Percentiles rank a stretch among this genome's conserved stretches.
Evolutionary conservation across 1,139 yeast genomes (phyloP).

Genomic region (Debaryomycetaceae sp.): DNA sequence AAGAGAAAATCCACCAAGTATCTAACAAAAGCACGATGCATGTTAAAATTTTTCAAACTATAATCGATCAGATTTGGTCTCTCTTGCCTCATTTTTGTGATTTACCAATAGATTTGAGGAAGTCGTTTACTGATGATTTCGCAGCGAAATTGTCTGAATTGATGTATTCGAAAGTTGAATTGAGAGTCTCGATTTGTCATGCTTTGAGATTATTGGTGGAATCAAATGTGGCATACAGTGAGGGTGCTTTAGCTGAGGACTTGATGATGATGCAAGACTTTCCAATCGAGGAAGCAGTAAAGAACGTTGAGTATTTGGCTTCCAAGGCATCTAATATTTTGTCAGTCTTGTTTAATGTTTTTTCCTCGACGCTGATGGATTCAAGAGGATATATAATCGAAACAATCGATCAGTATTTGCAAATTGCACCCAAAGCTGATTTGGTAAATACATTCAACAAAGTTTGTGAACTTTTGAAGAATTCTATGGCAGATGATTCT

Average conservation of each 20-base stretch:
- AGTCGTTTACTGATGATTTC: conserved; percentile 67
- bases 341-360: conserved; percentile 87
- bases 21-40: conserved; percentile 57
- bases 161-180: conserved; percentile 69
- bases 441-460: conserved; percentile 76
- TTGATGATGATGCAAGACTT: conserved; percentile 58
- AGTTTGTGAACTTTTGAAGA: conserved; percentile 74
- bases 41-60: conserved; percentile 72
- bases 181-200: conserved; percentile 78
- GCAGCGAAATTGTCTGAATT: conserved; percentile 75
- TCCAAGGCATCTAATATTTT: conserved; percentile 69
- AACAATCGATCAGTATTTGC: conserved; percentile 76
- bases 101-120: conserved; percentile 69
- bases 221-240: conserved; percentile 62
- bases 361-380: conserved; percentile 80
- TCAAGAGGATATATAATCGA: conserved; percentile 82
- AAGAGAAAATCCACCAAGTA: conserved; percentile 40
- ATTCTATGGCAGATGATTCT: conserved; percentile 67
- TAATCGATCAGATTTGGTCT: conserved; percentile 90
- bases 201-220: conserved; percentile 76
- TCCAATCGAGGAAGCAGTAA: conserved; percentile 52
- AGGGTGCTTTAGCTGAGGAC: conserved; percentile 59
- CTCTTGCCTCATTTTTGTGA: conserved; percentile 87
- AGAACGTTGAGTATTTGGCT: conserved; percentile 61
- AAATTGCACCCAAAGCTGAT: conserved; percentile 66